Evolutionary conservation across 305 asterid genomes (phyloP).

Genomic region (Fraxinus velutina): DNA sequence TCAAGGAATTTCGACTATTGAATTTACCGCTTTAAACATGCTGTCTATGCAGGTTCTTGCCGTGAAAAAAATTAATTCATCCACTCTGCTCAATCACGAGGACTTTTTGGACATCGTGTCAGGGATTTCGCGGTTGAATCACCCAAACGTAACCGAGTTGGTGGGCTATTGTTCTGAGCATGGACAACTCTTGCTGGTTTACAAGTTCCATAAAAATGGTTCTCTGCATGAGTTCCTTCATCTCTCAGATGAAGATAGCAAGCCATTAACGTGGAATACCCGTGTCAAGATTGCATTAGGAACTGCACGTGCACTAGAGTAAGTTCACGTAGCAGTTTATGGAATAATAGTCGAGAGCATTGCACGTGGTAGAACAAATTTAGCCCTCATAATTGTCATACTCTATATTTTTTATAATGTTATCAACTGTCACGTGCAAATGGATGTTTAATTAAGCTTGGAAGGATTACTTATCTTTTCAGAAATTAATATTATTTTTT

Average conservation of each 20-base stretch:
- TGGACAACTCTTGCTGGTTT: slow-evolving; percentile 74
- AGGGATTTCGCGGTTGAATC: slow-evolving; percentile 61
- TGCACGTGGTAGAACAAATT: neutral
- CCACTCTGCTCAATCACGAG: slow-evolving; percentile 56
- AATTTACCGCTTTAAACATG: neutral
- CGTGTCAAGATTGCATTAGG: slow-evolving; percentile 96
- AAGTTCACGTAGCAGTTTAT: slow-evolving; percentile 23
- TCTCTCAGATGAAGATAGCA: slow-evolving; percentile 68
- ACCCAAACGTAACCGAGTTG: slow-evolving; percentile 84
- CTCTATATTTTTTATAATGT: neutral
- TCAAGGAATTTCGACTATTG: neutral
- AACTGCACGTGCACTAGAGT: slow-evolving; percentile 94
- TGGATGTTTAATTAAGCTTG: neutral
- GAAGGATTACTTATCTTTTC: neutral
- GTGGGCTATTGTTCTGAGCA: slow-evolving; percentile 93
- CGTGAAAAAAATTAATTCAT: slow-evolving; percentile 77
- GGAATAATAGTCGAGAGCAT: neutral
- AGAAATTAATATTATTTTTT: neutral
- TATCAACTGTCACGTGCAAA: neutral
- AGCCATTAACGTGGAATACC: slow-evolving; percentile 84
- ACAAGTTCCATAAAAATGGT: slow-evolving; percentile 78
- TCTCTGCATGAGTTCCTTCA: slow-evolving; percentile 71
- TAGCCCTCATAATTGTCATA: neutral
- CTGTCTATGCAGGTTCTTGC: slow-evolving; percentile 61
- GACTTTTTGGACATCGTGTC: slow-evolving; percentile 73